Evolutionary conservation across 768 basidiomycete genomes (phyloP), one percentile per base, ranked within the genome.

Genomic region (Leccinum sublutescens): DNA sequence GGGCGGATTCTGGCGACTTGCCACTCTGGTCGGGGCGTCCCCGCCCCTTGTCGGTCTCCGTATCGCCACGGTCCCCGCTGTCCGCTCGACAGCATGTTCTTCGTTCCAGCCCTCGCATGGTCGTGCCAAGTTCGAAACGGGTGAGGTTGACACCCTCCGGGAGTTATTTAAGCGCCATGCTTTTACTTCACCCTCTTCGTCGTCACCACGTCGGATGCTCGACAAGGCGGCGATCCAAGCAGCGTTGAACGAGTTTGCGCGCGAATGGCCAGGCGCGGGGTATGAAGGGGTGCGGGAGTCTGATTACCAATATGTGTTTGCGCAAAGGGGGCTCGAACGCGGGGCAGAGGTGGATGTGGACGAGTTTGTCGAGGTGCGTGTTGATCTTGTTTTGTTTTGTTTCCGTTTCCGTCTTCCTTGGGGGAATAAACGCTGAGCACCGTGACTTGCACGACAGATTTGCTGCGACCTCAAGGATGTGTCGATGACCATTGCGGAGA

Each of bases 311-410:
- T 89, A 92, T 69, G 91, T 93, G 1, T 79, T 95, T 54, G 80
- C 81, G 56, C 86, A 89, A 70, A 86, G 89, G 60, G 94, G 91
- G 4, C 84, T 91, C 71, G 74, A 77, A 52, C 73, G 74, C 21
- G 77, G 80, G 65, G 72, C 74, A 29, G 80, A 81, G 27, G 74
- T 97, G 50, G 85, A 87, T 61, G 85, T 93, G 66, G 90, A 95
- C 63, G 91, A 92, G 68, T 95, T 95, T 71, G 78, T 95, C 52
- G 93, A 95, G 84, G 91, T 91, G 63, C 14, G 85, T 75, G 58
- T 31, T 19, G 4, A 40, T 40, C 9, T n/a, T 19, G 10, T 11
- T n/a, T 40, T n/a, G 4, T 50, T 11, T 10, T 19, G 23, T 33
- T 27, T 9, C 10, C 11, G 8, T 48, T 48, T 48, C 4, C 21